A percentile compares a stretch with the other conserved stretches of the same genome.
These are phyloP conservation scores for Spatholobus suberectus DNA, from an alignment of 306 rosid species.

Conservation along the genomic window DNA sequence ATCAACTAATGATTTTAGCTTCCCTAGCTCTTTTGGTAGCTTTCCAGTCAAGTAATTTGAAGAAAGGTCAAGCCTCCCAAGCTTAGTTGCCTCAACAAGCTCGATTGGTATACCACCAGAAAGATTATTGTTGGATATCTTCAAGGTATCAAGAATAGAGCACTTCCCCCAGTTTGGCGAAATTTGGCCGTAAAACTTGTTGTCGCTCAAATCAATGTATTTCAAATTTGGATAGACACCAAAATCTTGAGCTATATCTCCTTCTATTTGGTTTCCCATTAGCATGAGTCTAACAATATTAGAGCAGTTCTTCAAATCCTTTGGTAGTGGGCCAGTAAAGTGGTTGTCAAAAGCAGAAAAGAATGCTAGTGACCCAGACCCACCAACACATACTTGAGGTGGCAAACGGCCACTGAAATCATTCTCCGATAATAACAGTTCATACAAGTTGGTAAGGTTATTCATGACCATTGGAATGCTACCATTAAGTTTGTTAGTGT, in stretches of 20 bases:
- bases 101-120: constrained; percentile 28
- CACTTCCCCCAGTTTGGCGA: constrained; percentile 42
- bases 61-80: constrained; percentile 36
- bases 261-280: constrained; percentile 40
- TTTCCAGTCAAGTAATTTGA: constrained; percentile 34
- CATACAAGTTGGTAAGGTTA: background rate
- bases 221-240: constrained; percentile 42
- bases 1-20: background rate
- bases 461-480: background rate
- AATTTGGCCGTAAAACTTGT: constrained; percentile 36
- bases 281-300: constrained; percentile 34
- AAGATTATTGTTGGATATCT: constrained; percentile 28
- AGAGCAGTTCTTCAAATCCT: constrained; percentile 28
- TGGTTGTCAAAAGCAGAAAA: background rate
- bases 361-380: background rate
- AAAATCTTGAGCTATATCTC: constrained; percentile 43
- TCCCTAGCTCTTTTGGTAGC: constrained; percentile 44
- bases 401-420: constrained; percentile 27
- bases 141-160: background rate
- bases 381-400: background rate
- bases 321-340: constrained; percentile 34
- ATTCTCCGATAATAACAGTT: background rate
- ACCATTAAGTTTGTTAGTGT: constrained; percentile 12
- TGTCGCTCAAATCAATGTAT: constrained; percentile 39
- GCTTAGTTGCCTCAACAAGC: background rate